Evolutionary conservation across 1,139 yeast genomes (phyloP), one percentile per base, ranked within the genome.

Genomic region (Geotrichum histeridarum): DNA sequence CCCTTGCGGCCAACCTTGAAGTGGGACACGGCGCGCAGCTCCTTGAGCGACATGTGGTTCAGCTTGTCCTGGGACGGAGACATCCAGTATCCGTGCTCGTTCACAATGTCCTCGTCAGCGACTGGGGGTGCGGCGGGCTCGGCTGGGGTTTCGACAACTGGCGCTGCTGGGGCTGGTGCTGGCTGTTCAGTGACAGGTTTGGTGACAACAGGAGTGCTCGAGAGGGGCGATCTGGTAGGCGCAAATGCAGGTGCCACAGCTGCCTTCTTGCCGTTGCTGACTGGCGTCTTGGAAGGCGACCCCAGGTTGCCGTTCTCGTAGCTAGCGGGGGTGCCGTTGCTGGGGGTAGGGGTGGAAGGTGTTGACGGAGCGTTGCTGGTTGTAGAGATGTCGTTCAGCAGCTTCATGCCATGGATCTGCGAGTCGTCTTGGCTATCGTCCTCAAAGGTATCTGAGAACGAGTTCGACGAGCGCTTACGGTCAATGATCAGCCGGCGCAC

Each of bases 21-120:
- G 57, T 82, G 73, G 32, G 75, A 63, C n/a, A 93, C 84, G 11
- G 78, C 65, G 55, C 85, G 81, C 50, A 90, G 77, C 59, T 87
- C 85, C 9, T 81, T 72, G 48, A 86, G 73, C 0, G 89, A 69
- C 76, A 79, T 76, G 43, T 77, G 72, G 56, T 80, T 77, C 56
- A 93, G 73, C 53, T 82, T 82, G 7, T 82, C 77, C 48, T 84
- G 65, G 3, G 90, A 74, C 22, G 99, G 99, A 1, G 87, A 80
- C 50, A 84, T 84, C 90, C 95, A 93, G 70, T 91, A 94, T 1
- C 93, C 96, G 48, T 85, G 81, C 33, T 81, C 84, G 48, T 77
- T 77, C 42, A 71, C 74, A 41, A 74, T 67, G 46, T 74, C 74
- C 48, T 75, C 77, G 48, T 75, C 77, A 22, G 67, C 45, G 31